Conservation (phyloP, 1,139 yeast genomes). For the Geotrichum histeridarum region DNA sequence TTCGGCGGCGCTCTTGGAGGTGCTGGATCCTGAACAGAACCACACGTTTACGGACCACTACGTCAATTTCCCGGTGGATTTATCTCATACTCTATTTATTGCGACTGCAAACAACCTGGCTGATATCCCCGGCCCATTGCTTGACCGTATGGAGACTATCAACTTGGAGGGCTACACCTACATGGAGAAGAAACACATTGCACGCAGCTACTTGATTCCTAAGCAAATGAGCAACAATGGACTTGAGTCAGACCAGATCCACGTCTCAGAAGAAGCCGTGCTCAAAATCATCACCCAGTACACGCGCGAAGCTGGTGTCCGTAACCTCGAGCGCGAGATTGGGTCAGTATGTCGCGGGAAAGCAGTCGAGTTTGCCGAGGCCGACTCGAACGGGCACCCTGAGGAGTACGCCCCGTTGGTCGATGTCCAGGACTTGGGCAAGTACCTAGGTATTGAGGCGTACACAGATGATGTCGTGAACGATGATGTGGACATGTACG, state of each 20-base stretch:
- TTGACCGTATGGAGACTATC: conserved; percentile 83
- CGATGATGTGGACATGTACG: conserved; percentile 35
- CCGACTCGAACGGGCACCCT: conserved; percentile 31
- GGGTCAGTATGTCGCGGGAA: conserved; percentile 74
- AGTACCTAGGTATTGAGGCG: conserved; percentile 45
- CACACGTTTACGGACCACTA: conserved; percentile 75
- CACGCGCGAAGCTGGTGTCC: conserved; percentile 84
- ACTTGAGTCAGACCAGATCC: conserved; percentile 43
- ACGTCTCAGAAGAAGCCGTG: conserved; percentile 46
- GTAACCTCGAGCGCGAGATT: conserved; percentile 66
- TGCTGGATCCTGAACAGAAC: conserved; percentile 89
- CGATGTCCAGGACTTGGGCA: conserved; percentile 37
- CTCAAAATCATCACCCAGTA: conserved; percentile 63
- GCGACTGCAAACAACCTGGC: conserved; percentile 88
- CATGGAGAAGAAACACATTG: conserved; percentile 72
- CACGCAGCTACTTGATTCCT: conserved; percentile 67
- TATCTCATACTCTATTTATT: conserved; percentile 76
- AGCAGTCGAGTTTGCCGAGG: conserved; percentile 68
- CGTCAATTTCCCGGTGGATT: conserved; percentile 79
- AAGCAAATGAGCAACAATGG: conserved; percentile 73
- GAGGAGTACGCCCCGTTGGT: conserved; percentile 22
- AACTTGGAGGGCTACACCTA: conserved; percentile 77
- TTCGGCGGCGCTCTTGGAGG: conserved; percentile 83
- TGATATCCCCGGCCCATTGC: conserved; percentile 69
- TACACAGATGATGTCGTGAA: conserved; percentile 38